phyloP scores from a whole-genome alignment of 352 stramenopile species.

The Pythium volutum region DNA sequence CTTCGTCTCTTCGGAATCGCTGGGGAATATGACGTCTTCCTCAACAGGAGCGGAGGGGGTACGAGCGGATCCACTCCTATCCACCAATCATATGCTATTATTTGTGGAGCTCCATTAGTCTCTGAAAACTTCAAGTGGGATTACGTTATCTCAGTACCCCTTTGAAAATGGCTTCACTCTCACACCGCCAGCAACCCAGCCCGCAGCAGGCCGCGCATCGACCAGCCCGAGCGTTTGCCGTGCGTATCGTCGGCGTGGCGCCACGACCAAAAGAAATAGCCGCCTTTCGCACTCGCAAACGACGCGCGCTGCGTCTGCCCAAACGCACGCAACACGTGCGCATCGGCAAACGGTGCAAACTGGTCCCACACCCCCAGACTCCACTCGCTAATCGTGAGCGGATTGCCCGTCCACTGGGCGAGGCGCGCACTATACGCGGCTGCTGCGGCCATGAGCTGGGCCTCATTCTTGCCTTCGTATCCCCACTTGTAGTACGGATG shows the following conservation, averaged over 20 bases:
- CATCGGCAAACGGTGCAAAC: conserved; percentile 17
- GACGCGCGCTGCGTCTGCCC: conserved; percentile 15
- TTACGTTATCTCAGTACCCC: neutral
- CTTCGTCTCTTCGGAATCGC: no score
- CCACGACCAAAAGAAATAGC: conserved; percentile 34
- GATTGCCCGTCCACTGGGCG: conserved; percentile 29
- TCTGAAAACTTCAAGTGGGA: neutral
- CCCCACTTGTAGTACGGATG: conserved; percentile 60
- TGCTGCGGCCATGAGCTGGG: conserved; percentile 11
- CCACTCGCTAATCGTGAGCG: conserved; percentile 55
- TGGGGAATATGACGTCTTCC: no score
- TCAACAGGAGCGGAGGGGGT: neutral
- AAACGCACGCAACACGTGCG: conserved; percentile 10
- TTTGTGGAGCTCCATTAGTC: conserved; percentile 16
- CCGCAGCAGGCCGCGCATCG: conserved; percentile 20
- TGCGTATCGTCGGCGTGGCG: conserved; percentile 18
- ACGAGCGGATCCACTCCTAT: conserved; percentile 11
- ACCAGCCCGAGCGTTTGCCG: conserved; percentile 12
- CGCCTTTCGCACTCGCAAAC: conserved; percentile 17
- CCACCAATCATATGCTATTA: conserved; percentile 15
- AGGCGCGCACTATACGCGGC: neutral
- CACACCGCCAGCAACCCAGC: conserved; percentile 11
- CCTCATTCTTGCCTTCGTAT: conserved; percentile 23
- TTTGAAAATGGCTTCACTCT: conserved; percentile 2
- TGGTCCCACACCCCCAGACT: neutral